Evolutionary conservation across 306 rosid genomes (phyloP).

Genomic region (Trichosanthes cucumerina): DNA sequence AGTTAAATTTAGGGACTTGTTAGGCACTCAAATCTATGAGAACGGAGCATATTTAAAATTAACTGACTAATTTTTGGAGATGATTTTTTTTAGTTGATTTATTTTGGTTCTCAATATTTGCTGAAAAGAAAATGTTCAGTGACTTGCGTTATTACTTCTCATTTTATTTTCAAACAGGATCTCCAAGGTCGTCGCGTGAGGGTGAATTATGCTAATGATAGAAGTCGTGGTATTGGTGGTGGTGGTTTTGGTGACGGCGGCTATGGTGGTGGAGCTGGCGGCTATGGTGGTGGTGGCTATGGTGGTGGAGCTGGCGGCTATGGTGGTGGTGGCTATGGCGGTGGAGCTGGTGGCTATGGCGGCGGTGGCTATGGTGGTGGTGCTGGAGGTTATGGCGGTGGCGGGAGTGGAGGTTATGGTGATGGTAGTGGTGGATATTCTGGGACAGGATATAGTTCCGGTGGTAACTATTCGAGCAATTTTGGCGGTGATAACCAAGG

Average conservation of each 20-base stretch:
- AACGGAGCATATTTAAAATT: background rate
- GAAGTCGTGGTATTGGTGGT: slow-evolving; percentile 33
- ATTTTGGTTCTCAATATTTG: background rate
- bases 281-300: background rate
- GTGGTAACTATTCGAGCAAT: slow-evolving; percentile 24
- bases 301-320: slow-evolving; percentile 12
- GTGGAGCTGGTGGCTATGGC: slow-evolving; percentile 3
- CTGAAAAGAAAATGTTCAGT: background rate
- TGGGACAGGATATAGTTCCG: slow-evolving; percentile 24
- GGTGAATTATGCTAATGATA: slow-evolving; percentile 80
- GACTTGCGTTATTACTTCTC: background rate
- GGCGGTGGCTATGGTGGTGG: slow-evolving; percentile 19
- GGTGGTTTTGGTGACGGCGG: slow-evolving; percentile 23
- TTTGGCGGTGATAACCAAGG: slow-evolving; percentile 24
- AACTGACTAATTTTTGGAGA: background rate
- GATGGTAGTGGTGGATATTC: slow-evolving; percentile 14
- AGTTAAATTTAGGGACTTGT: background rate
- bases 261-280: background rate
- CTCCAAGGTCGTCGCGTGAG: slow-evolving; percentile 75
- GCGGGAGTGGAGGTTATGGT: slow-evolving; percentile 18
- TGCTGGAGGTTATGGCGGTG: slow-evolving; percentile 17
- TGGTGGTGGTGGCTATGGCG: slow-evolving; percentile 13
- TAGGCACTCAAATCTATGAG: background rate
- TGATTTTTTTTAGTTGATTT: background rate
- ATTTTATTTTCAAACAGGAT: slow-evolving; percentile 32